Percentiles rank a stretch among this genome's conserved stretches.
phyloP scores from a whole-genome alignment of 129 eudicot genomes.

The Flaveria bidentis region DNA sequence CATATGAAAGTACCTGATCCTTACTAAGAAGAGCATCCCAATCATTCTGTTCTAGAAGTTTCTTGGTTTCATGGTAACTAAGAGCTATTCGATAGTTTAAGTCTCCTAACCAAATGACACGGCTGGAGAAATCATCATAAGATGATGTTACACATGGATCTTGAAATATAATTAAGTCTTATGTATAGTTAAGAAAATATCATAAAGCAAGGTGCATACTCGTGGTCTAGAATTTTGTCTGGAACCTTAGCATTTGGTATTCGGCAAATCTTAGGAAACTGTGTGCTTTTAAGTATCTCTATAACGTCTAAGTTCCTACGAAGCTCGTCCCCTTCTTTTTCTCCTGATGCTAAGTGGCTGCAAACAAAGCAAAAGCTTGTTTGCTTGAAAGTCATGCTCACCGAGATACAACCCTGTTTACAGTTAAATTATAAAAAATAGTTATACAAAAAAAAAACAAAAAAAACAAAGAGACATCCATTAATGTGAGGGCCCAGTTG shows the following conservation, averaged over 20 bases:
- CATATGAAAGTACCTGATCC: conserved; percentile 55
- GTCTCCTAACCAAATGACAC: conserved; percentile 71
- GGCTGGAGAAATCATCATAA: conserved; percentile 37
- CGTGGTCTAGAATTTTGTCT: conserved; percentile 62
- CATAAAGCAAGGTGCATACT: conserved; percentile 43
- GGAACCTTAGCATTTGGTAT: conserved; percentile 42
- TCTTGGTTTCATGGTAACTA: conserved; percentile 56
- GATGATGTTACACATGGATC: conserved; percentile 15
- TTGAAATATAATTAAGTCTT: conserved; percentile 11
- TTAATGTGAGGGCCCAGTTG: too few species aligned
- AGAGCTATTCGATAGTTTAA: conserved; percentile 67
- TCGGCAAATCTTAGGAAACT: conserved; percentile 51
- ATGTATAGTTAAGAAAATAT: conserved; percentile 1
- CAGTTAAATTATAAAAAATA: conserved; percentile 15
- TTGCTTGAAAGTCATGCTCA: conserved; percentile 65
- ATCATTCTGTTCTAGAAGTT: conserved; percentile 50
- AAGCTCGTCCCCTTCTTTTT: conserved; percentile 82
- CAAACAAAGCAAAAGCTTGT: conserved; percentile 79
- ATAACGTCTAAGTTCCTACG: conserved; percentile 72
- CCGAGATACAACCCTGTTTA: conserved; percentile 83
- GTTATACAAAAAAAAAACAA: background rate
- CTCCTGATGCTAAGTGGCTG: conserved; percentile 81
- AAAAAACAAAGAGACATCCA: background rate
- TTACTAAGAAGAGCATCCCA: conserved; percentile 68
- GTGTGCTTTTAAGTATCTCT: conserved; percentile 68